A percentile compares a stretch with the other conserved stretches of the same genome.
Conservation (phyloP, 2,329 filamentous ascomycete species). For the Epichloe festucae region DNA sequence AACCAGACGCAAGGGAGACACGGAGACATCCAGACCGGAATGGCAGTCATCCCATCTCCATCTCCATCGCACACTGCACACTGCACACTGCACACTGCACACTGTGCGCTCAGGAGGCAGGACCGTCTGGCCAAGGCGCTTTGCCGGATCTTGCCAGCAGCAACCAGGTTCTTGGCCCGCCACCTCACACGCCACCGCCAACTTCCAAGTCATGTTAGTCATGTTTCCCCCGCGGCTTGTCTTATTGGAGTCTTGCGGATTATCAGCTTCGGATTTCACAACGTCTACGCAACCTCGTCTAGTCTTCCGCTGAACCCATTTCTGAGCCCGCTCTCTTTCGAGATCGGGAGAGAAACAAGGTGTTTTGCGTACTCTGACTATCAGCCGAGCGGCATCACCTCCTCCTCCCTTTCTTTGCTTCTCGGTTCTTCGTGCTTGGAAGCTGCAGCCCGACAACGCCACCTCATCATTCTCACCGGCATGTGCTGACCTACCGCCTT, state of each 20-base stretch:
- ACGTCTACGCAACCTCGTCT: neutral
- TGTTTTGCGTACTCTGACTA: neutral
- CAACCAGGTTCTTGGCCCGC: neutral
- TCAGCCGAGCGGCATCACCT: neutral
- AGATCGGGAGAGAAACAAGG: neutral
- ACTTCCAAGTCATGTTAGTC: too few relatives aligned
- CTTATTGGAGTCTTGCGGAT: neutral
- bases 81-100: too few relatives aligned
- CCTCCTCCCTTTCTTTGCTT: neutral
- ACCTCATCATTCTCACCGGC: conserved; percentile 4
- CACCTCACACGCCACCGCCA: neutral
- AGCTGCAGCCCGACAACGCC: conserved; percentile 1
- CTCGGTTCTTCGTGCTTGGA: neutral
- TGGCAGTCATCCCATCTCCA: too few relatives aligned
- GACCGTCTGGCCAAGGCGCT: too few relatives aligned
- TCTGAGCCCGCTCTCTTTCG: neutral
- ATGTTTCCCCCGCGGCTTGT: neutral
- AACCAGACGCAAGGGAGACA: neutral
- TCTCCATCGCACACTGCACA: too few relatives aligned
- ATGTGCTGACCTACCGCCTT: conserved; percentile 2
- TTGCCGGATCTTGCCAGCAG: too few relatives aligned
- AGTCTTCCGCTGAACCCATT: neutral
- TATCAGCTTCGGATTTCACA: neutral
- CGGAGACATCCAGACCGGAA: too few relatives aligned
- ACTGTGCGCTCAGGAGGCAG: too few relatives aligned